phyloP scores from a whole-genome alignment of 1,139 yeast species.

The Hyphopichia buzzinii region DNA sequence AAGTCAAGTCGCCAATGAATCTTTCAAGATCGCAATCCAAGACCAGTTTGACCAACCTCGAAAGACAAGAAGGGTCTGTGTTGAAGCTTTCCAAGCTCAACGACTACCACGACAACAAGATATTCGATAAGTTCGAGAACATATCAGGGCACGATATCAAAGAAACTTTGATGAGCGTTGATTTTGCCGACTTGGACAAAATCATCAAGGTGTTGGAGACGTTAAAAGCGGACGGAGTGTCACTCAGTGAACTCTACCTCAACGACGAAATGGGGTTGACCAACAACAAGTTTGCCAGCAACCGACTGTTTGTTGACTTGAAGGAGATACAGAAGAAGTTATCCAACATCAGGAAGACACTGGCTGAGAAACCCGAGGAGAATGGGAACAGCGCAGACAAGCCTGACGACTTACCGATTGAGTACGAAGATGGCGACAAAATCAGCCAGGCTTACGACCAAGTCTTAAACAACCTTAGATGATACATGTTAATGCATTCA shows the following conservation, averaged over 20 bases:
- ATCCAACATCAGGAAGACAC: neutral
- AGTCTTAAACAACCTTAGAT: slow-evolving; percentile 40
- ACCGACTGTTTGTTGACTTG: slow-evolving; percentile 14
- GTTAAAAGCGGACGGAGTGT: slow-evolving; percentile 51
- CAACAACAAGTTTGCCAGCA: slow-evolving; percentile 9
- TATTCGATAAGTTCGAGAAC: slow-evolving; percentile 17
- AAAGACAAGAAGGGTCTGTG: slow-evolving; percentile 43
- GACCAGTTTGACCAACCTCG: slow-evolving; percentile 32
- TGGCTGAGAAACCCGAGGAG: neutral
- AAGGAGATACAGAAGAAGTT: slow-evolving; percentile 11
- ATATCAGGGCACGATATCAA: slow-evolving; percentile 55
- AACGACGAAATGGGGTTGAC: slow-evolving; percentile 7
- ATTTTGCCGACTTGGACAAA: slow-evolving; percentile 52
- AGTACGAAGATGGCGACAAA: slow-evolving; percentile 17
- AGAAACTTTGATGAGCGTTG: slow-evolving; percentile 41
- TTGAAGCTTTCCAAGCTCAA: slow-evolving; percentile 33
- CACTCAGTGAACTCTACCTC: slow-evolving; percentile 47
- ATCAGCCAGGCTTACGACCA: slow-evolving; percentile 52
- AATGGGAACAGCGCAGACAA: slow-evolving; percentile 8
- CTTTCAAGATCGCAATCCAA: slow-evolving; percentile 37
- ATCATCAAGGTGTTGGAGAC: slow-evolving; percentile 49
- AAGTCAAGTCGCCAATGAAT: slow-evolving; percentile 21
- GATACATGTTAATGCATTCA: neutral
- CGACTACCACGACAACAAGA: slow-evolving; percentile 21
- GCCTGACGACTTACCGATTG: slow-evolving; percentile 13